Conservation (phyloP, 805 yeast species). For the Phaffomyces antillensis region DNA sequence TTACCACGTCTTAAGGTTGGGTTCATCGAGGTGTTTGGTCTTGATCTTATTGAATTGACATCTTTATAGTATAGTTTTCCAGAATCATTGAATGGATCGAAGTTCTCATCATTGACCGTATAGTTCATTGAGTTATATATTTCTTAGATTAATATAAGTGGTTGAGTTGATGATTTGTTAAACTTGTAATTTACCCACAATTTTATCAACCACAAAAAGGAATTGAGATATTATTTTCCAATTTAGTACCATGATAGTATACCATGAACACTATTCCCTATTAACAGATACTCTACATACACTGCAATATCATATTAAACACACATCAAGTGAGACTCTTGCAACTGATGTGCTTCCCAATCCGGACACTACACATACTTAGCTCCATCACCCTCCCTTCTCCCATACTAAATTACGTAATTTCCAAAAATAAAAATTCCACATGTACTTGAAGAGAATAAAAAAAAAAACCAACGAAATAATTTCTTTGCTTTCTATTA, state of each 20-base stretch:
- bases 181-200: background rate
- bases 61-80: background rate
- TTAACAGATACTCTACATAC: background rate
- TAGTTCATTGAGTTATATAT: background rate
- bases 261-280: too few relatives aligned
- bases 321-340: background rate
- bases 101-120: constrained; percentile 4
- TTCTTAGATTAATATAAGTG: too few relatives aligned
- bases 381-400: background rate
- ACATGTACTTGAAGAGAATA: background rate
- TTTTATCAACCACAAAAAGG: background rate
- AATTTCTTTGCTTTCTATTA: background rate
- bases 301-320: background rate
- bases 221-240: too few relatives aligned
- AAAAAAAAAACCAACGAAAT: background rate
- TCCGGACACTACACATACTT: background rate
- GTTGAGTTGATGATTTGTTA: too few relatives aligned
- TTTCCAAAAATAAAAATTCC: background rate
- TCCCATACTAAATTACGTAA: background rate
- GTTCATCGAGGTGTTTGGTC: constrained; percentile 2
- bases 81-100: background rate
- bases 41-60: background rate
- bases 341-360: background rate
- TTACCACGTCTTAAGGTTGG: constrained; percentile 8
- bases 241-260: too few relatives aligned